phyloP scores from a whole-genome alignment of 2,329 filamentous ascomycete species.

The Colletotrichum falcatum region DNA sequence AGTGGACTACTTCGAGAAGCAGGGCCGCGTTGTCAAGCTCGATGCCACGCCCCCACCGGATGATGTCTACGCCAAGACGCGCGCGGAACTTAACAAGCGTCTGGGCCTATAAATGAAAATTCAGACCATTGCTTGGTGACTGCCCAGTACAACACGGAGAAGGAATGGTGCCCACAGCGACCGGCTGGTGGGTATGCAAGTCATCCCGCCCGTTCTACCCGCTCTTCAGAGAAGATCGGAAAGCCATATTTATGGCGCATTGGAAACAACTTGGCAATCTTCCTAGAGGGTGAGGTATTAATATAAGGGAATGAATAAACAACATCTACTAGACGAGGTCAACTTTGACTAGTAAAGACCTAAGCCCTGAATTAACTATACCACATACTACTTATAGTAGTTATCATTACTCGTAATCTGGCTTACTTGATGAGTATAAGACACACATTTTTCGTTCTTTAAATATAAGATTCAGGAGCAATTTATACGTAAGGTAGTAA shows the following conservation, averaged over 20 bases:
- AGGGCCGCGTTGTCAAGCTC: slow-evolving; percentile 85
- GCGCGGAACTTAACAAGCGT: slow-evolving; percentile 60
- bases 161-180: not conserved
- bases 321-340: not conserved
- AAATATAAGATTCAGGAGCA: too few species aligned
- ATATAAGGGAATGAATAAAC: not conserved
- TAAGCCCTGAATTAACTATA: too few species aligned
- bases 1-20: slow-evolving; percentile 82
- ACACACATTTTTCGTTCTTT: too few species aligned
- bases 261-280: not conserved
- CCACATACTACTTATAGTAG: too few species aligned
- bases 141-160: not conserved
- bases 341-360: too few species aligned
- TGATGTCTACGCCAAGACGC: slow-evolving; percentile 67
- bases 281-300: not conserved
- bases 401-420: too few species aligned
- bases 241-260: not conserved
- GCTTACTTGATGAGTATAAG: too few species aligned
- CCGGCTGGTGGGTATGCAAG: too few species aligned
- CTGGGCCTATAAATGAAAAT: slow-evolving; percentile 54
- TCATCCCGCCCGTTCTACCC: not conserved
- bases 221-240: not conserved
- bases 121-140: not conserved
- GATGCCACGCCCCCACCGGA: slow-evolving; percentile 77
- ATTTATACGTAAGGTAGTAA: too few species aligned